These are phyloP conservation scores for Edaphochlamys debaryana DNA, from an alignment of 139 green algal species.

Conservation along the genomic window DNA sequence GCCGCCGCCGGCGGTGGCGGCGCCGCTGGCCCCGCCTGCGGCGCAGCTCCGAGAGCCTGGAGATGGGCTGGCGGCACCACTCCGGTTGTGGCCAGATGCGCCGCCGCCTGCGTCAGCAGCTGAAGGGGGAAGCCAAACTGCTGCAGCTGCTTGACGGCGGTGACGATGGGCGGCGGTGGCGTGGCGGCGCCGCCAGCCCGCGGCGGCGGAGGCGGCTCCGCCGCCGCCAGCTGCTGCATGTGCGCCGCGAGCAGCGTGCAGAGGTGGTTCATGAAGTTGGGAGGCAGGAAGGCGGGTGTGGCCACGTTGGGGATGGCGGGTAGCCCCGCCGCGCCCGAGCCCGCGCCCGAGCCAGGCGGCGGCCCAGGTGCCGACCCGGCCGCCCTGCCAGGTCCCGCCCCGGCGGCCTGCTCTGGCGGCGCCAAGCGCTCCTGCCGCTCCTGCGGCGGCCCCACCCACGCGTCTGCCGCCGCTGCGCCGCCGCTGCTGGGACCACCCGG, in stretches of 20 bases:
- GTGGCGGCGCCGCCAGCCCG: not conserved
- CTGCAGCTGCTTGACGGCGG: conserved; percentile 5
- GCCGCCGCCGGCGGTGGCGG: not conserved
- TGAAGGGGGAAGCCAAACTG: not conserved
- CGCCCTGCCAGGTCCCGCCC: too few species aligned
- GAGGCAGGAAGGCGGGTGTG: not conserved
- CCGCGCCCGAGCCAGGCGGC: too few species aligned
- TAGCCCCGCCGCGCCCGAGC: too few species aligned
- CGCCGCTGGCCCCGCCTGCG: not conserved
- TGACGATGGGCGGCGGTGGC: not conserved
- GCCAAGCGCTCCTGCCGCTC: not conserved
- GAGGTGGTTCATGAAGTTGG: conserved; percentile 19
- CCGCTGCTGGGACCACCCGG: too few species aligned
- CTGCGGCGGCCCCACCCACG: too few species aligned
- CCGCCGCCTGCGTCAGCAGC: not conserved
- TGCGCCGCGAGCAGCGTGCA: conserved; percentile 2
- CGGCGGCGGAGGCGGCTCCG: not conserved
- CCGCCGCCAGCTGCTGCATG: not conserved
- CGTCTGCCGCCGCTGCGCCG: too few species aligned
- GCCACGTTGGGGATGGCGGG: not conserved
- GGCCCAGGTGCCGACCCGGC: too few species aligned
- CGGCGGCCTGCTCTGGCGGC: too few species aligned
- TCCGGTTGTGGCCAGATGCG: not conserved
- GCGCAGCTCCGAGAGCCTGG: not conserved
- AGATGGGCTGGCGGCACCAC: not conserved